Conservation (phyloP, 495 filamentous ascomycete genomes). For the Articulospora tetracladia region DNA sequence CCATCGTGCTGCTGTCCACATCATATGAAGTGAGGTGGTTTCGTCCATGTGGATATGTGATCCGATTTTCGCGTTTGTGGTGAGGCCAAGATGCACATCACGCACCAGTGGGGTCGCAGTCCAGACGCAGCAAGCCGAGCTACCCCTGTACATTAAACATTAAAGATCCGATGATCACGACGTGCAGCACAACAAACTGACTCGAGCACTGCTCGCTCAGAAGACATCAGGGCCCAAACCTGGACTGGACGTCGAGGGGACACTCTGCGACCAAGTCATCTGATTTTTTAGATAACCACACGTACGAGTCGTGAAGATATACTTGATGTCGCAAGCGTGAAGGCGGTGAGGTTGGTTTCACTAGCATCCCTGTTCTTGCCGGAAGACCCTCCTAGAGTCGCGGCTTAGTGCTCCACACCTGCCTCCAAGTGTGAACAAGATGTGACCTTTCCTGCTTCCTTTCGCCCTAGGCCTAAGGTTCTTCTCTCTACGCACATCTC, state of each 20-base stretch:
- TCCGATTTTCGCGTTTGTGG: neutral
- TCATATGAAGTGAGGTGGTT: neutral
- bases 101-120: neutral
- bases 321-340: neutral
- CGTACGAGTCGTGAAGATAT: neutral
- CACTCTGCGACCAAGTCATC: neutral
- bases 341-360: slow-evolving; percentile 1
- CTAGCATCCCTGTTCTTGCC: neutral
- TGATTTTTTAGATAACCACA: neutral
- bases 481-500: neutral
- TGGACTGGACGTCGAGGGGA: neutral
- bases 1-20: neutral
- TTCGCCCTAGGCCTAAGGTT: neutral
- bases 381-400: neutral
- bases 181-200: neutral
- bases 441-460: neutral
- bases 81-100: neutral
- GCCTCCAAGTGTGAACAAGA: neutral
- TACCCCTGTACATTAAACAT: neutral
- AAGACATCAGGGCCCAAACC: neutral
- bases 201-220: neutral
- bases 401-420: neutral
- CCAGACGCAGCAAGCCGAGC: neutral
- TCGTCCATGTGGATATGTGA: neutral
- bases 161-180: neutral